These are phyloP conservation scores for Globisporangium paroecandrum DNA, from an alignment of 352 stramenopile species.

Conservation along the genomic window DNA sequence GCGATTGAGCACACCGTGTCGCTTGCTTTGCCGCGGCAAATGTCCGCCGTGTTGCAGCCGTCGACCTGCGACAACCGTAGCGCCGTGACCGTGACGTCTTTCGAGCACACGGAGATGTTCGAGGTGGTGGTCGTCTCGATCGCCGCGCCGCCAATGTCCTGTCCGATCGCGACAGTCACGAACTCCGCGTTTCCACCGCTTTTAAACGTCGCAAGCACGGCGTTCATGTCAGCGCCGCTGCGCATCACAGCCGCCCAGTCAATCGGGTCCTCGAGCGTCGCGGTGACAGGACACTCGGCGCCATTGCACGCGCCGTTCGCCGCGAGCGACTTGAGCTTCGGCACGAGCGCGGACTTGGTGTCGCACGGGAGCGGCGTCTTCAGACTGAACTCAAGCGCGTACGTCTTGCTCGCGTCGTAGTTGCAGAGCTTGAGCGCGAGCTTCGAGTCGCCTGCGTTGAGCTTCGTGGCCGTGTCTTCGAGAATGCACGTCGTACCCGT, in stretches of 20 bases:
- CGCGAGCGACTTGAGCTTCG: slow-evolving; percentile 32
- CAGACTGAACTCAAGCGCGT: slow-evolving; percentile 42
- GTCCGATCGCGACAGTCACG: slow-evolving; percentile 47
- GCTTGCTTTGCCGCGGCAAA: slow-evolving; percentile 45
- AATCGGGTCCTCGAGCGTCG: slow-evolving; percentile 39
- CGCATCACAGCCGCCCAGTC: slow-evolving; percentile 72
- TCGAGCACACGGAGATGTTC: slow-evolving; percentile 51
- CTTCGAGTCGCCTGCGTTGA: slow-evolving; percentile 38
- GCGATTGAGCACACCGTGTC: slow-evolving; percentile 47
- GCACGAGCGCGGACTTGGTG: slow-evolving; percentile 30
- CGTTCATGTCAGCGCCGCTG: slow-evolving; percentile 34
- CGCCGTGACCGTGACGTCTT: slow-evolving; percentile 38
- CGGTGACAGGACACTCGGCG: slow-evolving; percentile 49
- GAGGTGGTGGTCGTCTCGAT: slow-evolving; percentile 20
- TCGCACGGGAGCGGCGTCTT: slow-evolving; percentile 50
- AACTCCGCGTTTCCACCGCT: slow-evolving; percentile 32
- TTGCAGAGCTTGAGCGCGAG: slow-evolving; percentile 68
- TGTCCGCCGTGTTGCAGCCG: slow-evolving; percentile 52
- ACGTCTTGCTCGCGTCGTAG: slow-evolving; percentile 38
- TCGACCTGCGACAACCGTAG: slow-evolving; percentile 46
- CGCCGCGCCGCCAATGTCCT: slow-evolving; percentile 29
- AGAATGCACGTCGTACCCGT: slow-evolving; percentile 47
- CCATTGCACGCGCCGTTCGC: slow-evolving; percentile 30
- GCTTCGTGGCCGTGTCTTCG: slow-evolving; percentile 29
- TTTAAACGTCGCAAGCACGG: slow-evolving; percentile 49